phyloP scores from a whole-genome alignment of 2,329 filamentous ascomycete species.

The Pestalotiopsis sp. region DNA sequence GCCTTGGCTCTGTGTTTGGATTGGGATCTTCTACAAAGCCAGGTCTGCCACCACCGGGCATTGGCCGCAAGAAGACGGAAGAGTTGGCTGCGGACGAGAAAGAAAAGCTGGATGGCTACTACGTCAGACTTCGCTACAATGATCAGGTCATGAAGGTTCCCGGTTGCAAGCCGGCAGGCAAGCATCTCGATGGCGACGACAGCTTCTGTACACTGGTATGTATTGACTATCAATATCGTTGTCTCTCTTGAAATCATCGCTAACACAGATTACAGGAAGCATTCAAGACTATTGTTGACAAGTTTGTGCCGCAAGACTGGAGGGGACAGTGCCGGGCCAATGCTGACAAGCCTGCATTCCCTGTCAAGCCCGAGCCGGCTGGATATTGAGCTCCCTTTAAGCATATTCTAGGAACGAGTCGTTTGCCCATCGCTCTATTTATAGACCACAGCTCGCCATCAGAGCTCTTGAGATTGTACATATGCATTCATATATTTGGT shows the following conservation, averaged over 20 bases:
- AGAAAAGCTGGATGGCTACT: slow-evolving; percentile 71
- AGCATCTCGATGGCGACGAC: slow-evolving; percentile 84
- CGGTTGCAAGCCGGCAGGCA: slow-evolving; percentile 74
- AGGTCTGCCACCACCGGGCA: slow-evolving; percentile 42
- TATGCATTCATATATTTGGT: neutral
- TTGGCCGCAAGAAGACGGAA: slow-evolving; percentile 61
- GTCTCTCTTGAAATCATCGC: neutral
- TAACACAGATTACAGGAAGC: slow-evolving; percentile 59
- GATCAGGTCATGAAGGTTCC: slow-evolving; percentile 81
- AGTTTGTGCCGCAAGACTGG: slow-evolving; percentile 85
- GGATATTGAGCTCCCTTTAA: slow-evolving; percentile 38
- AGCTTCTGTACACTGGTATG: slow-evolving; percentile 86
- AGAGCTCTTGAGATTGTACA: neutral
- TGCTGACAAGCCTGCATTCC: slow-evolving; percentile 45
- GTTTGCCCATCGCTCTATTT: neutral
- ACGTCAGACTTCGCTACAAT: slow-evolving; percentile 89
- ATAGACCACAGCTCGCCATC: neutral
- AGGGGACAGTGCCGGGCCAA: slow-evolving; percentile 54
- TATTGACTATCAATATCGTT: slow-evolving; percentile 14
- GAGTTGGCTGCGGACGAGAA: slow-evolving; percentile 61
- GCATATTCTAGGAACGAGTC: neutral
- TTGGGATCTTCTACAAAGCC: slow-evolving; percentile 22
- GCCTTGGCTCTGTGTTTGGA: slow-evolving; percentile 30
- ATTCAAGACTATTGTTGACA: slow-evolving; percentile 91
- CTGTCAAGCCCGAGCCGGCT: slow-evolving; percentile 52